Base-by-base conservation (phyloP, 352 stramenopile genomes). In the Pythium folliculosum region DNA sequence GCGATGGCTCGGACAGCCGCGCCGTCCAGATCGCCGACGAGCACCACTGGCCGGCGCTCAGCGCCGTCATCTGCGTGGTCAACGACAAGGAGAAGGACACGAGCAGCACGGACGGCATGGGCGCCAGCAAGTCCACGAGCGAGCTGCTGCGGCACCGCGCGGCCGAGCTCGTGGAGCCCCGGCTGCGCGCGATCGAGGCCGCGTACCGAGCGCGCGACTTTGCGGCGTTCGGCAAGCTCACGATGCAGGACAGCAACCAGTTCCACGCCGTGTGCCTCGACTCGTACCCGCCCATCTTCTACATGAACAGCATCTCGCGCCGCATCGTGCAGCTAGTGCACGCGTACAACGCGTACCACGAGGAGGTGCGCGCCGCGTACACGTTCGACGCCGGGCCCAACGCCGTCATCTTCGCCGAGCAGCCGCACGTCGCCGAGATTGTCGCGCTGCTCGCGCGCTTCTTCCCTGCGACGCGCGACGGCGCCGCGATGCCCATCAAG, bases 321-420 rank as follows among this genome's bases (percentile, higher is more conserved):
- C 72, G 73, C 54, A 88, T 97, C 65, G 86, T 95, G 53, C 57
- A 75, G 44, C 66, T 99, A 13, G 86, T 99, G 35, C 95, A 99
- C 80, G 82, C 76, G 51, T 98, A 98, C 78, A 99, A 99, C 79
- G 73, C 83, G 25, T 71, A 80, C 13, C 66, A 71, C 23, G 76
- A 81, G 14, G 44, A 67, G 8, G 71, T 98, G 51, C 81, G 91
- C 27, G 94, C 90, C 45, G 96, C 97, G 19, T 99, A 99, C 83
- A 99, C 98, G 12, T 99, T 99, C 77, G 98, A 99, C 84, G 97
- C 97, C 23, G 97, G 97, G 59, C 97, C 97, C 38, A 99, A 99
- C 80, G 96, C 97, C 21, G 97, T 99, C n/a, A 72, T 97, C 35
- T 97, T 96, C 70, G 60, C 89, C n/a, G 77, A 95, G 63, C 71